Evolutionary conservation across 257 asterid genomes (phyloP).

Genomic region (Solanum pimpinellifolium): DNA sequence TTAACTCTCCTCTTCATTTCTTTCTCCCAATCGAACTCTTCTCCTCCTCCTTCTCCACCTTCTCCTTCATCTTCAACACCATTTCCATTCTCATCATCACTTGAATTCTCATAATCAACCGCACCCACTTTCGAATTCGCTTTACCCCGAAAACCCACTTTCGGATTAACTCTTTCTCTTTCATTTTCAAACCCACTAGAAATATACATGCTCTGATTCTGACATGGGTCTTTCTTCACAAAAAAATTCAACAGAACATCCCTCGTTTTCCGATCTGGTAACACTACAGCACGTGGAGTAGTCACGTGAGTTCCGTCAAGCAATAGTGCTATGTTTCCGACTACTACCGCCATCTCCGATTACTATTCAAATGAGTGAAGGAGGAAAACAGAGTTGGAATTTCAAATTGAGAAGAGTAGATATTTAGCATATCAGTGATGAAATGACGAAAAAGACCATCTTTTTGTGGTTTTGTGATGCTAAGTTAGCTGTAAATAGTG

Average conservation of each 20-base stretch:
- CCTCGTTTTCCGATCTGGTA: slow-evolving; percentile 15
- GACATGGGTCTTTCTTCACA: slow-evolving; percentile 28
- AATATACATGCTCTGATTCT: slow-evolving; percentile 19
- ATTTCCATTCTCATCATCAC: slow-evolving; percentile 79
- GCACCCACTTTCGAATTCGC: slow-evolving; percentile 49
- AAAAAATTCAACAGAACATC: slow-evolving; percentile 41
- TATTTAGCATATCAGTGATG: neutral
- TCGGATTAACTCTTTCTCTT: slow-evolving; percentile 22
- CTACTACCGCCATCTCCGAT: slow-evolving; percentile 46
- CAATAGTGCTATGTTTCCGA: slow-evolving; percentile 48
- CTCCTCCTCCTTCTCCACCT: slow-evolving; percentile 34
- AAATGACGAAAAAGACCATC: slow-evolving; percentile 28
- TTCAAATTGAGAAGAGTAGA: slow-evolving; percentile 11
- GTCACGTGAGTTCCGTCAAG: slow-evolving; percentile 50
- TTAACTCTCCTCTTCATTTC: slow-evolving; percentile 82
- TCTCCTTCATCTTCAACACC: slow-evolving; percentile 52
- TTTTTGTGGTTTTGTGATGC: neutral
- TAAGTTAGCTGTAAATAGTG: neutral
- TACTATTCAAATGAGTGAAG: neutral
- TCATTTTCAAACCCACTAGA: slow-evolving; percentile 34
- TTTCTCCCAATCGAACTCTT: slow-evolving; percentile 60
- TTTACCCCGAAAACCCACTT: slow-evolving; percentile 21
- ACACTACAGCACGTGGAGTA: slow-evolving; percentile 22
- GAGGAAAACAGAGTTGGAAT: neutral
- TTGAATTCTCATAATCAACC: slow-evolving; percentile 65